Percentiles rank a stretch among this genome's conserved stretches.
These are phyloP conservation scores for Porcisia deanei DNA, from an alignment of 208 protist genomes.

Conservation along the genomic window DNA sequence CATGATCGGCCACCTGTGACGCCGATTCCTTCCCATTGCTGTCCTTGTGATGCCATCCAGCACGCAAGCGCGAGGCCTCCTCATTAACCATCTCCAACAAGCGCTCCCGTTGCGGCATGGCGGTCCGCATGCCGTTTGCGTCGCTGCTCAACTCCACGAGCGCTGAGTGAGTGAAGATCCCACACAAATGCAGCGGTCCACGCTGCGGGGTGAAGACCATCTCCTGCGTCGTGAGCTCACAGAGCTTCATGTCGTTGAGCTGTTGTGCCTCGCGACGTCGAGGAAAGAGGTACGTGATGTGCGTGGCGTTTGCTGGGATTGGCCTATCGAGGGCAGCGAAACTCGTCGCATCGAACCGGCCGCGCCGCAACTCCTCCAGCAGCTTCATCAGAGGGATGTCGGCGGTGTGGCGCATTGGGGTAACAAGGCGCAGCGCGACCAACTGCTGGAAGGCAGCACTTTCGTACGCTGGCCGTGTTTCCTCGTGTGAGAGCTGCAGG, in stretches of 20 bases:
- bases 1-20: constrained; percentile 35
- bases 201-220: constrained; percentile 74
- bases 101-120: constrained; percentile 32
- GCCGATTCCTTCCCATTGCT: not conserved
- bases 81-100: constrained; percentile 38
- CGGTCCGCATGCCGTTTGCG: constrained; percentile 13
- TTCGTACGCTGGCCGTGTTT: constrained; percentile 56
- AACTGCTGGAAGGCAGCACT: constrained; percentile 59
- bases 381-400: constrained; percentile 63
- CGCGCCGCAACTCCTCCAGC: constrained; percentile 60
- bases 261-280: constrained; percentile 67
- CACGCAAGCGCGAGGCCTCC: constrained; percentile 13
- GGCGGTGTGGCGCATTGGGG: constrained; percentile 75
- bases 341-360: constrained; percentile 43
- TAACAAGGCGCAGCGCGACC: constrained; percentile 61
- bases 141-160: constrained; percentile 42
- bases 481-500: constrained; percentile 78
- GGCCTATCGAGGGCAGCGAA: constrained; percentile 61
- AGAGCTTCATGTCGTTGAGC: constrained; percentile 77
- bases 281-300: constrained; percentile 87
- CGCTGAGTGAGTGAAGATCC: constrained; percentile 60
- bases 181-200: constrained; percentile 72
- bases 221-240: constrained; percentile 59
- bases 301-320: constrained; percentile 40
- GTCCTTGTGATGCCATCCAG: not conserved